phyloP scores from a whole-genome alignment of 1,139 yeast species.

The Taiozyma sp. region DNA sequence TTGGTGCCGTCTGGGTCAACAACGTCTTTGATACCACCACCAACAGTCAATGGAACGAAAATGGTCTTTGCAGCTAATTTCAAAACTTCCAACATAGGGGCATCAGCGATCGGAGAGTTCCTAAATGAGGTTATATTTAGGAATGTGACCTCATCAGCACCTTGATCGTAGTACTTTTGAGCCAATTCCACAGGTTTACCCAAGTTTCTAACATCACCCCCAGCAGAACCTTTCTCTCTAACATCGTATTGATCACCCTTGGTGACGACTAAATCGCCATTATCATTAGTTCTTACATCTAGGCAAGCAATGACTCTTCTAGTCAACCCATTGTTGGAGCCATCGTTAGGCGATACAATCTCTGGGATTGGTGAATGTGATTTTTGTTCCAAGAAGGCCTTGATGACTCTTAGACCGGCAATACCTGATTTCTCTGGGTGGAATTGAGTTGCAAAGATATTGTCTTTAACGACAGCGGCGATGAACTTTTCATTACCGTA shows the following conservation, averaged over 20 bases:
- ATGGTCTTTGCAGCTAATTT: constrained; percentile 79
- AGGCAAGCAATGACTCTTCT: constrained; percentile 91
- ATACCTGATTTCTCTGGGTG: constrained; percentile 96
- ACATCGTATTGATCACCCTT: constrained; percentile 98
- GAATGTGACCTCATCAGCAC: constrained; percentile 95
- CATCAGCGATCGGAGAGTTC: constrained; percentile 84
- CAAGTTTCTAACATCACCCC: constrained; percentile 70
- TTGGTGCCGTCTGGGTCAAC: constrained; percentile 72
- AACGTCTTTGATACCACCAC: constrained; percentile 94
- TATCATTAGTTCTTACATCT: constrained; percentile 92
- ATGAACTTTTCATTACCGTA: constrained; percentile 80
- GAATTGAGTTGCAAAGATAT: constrained; percentile 91
- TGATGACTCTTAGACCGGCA: constrained; percentile 77
- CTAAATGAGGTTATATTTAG: constrained; percentile 92
- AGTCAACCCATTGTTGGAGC: constrained; percentile 65
- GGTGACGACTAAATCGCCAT: constrained; percentile 92
- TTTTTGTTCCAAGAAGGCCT: constrained; percentile 58
- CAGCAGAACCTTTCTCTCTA: constrained; percentile 54
- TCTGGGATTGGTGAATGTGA: constrained; percentile 26
- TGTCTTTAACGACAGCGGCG: constrained; percentile 75
- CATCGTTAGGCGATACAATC: constrained; percentile 32
- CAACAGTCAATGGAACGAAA: constrained; percentile 94
- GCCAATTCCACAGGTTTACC: constrained; percentile 97
- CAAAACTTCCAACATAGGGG: constrained; percentile 92
- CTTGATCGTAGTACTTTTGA: constrained; percentile 80